Evolutionary conservation across 2,329 filamentous ascomycete species (phyloP).

Genomic region (Exophiala aquamarina): DNA sequence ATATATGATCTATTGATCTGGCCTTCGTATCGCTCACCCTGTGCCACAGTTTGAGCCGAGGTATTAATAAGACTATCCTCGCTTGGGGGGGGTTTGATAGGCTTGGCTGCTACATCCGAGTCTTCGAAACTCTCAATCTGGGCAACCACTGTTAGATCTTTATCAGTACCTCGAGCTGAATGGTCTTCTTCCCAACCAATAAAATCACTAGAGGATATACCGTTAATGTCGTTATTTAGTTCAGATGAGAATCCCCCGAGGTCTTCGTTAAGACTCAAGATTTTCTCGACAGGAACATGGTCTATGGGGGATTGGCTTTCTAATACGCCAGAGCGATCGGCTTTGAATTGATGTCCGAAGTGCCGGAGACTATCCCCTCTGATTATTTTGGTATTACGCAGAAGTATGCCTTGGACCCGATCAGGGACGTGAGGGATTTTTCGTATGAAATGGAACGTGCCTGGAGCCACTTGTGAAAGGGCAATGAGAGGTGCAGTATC

Average conservation of each 20-base stretch:
- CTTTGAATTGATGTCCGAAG: conserved; percentile 1
- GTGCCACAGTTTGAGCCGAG: neutral
- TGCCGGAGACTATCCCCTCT: conserved; percentile 26
- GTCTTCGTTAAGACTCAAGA: conserved; percentile 1
- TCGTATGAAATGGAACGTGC: conserved; percentile 38
- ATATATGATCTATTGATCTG: neutral
- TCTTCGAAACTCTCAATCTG: no score
- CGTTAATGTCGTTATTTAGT: no score
- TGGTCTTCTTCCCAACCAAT: no score
- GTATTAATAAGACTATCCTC: neutral
- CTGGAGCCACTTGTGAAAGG: conserved; percentile 34
- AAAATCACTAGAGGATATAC: no score
- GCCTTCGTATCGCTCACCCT: neutral
- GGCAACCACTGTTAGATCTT: no score
- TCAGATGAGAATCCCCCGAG: no score
- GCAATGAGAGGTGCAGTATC: conserved; percentile 26
- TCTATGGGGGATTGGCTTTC: conserved; percentile 21
- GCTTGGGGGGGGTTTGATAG: no score
- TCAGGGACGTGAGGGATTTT: conserved; percentile 42
- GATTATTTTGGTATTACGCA: conserved; percentile 33
- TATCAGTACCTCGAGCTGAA: no score
- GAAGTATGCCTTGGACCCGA: conserved; percentile 41
- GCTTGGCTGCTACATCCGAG: no score
- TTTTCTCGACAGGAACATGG: conserved; percentile 12
- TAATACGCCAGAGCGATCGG: conserved; percentile 16